Evolutionary conservation across 2,329 filamentous ascomycete genomes (phyloP), one percentile per base, ranked within the genome.

Genomic region (Fusarium cyanostomum): DNA sequence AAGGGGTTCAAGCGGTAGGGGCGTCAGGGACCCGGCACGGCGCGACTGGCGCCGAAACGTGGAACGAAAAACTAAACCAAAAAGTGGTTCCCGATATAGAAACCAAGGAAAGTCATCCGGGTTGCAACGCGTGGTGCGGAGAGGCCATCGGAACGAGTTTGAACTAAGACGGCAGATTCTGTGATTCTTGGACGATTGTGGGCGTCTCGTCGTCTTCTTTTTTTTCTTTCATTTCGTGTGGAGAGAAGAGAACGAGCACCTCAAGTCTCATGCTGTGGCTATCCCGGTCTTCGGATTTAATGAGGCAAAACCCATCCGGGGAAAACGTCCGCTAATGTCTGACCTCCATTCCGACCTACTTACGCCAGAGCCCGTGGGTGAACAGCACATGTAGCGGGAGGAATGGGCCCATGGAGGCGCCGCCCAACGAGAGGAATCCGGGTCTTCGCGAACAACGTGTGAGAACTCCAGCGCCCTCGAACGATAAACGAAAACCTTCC

Each of bases 341-440:
- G 24, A 5, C 21, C 12, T 18, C 34, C 15, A 11, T 18, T 11
- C 34, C 8, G 15, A 38, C 11, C 12, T n/a, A 28, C 13, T 13
- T 24, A 31, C 50, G 56, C 56, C 61, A 62, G 53, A 45, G 43
- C 54, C 60, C 56, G 60, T 62, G 55, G 54, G 60, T 30, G 61
- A 67, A 65, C 69, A 71, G 57, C 64, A 48, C 64, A 68, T 64
- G 56, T 37, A 67, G 51, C 49, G 55, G 55, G 52, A 45, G 34
- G 52, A 60, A 71, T 71, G 69, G 67, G 69, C 55, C 64, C 69
- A 71, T 68, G 41, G 64, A 64, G 66, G 66, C 67, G 66, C 51
- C 57, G 51, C 41, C 42, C 42, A 55, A 55, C 54, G 45, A 54
- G 62, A 55, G 55, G 46, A 58, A 65, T 59, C 68, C 68, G 68